Base-by-base conservation (phyloP, 768 basidiomycete genomes). In the Tylopilus cervinicoccineus region DNA sequence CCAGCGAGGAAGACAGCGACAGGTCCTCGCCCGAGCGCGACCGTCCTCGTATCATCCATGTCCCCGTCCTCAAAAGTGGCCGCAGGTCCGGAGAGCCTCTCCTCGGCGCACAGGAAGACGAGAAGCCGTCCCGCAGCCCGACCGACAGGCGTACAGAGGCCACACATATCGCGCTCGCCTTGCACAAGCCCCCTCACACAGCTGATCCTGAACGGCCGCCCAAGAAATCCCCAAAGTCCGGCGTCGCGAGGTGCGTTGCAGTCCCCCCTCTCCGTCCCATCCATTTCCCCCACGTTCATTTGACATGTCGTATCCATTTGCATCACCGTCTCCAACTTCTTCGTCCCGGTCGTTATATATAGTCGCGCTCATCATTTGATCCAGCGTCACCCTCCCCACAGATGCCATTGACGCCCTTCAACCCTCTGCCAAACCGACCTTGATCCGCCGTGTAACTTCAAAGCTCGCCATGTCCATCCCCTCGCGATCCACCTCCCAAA, bases 391-490 rank as follows among this genome's bases (percentile, higher is more conserved):
- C 9, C 24, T 9, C 32, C 31, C 20, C 19, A 36, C 36, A 23
- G 42, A 38, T 24, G 0, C 44, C 33, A 24, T 38, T n/a, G 22
- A 42, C 23, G 29, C 45, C 11, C 41, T 33, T 1, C 31, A 39
- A 14, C 48, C 47, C 6, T 6, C 38, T 28, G 8, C 17, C 6
- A 66, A 60, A 29, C 29, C 54, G 4, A 57, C 53, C 0, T 50
- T 68, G 42, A 50, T 67, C 44, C 67, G 67, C 13, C 62, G 67
- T 14, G 57, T 67, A 6, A 59, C 67, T 0, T 67, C 67, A 2
- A 68, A 53, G 26, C 47, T 67, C 19, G 43, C 45, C 20, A 62
- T 68, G 19, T 24, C 56, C 24, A 52, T 64, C 6, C 56, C 64
- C 9, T 29, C 54, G 0, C 51, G 41, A 29, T 50, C 59, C 24